Base-by-base conservation (phyloP, 192 early-diverging fungal species). In the Ambispora gerdemannii region DNA sequence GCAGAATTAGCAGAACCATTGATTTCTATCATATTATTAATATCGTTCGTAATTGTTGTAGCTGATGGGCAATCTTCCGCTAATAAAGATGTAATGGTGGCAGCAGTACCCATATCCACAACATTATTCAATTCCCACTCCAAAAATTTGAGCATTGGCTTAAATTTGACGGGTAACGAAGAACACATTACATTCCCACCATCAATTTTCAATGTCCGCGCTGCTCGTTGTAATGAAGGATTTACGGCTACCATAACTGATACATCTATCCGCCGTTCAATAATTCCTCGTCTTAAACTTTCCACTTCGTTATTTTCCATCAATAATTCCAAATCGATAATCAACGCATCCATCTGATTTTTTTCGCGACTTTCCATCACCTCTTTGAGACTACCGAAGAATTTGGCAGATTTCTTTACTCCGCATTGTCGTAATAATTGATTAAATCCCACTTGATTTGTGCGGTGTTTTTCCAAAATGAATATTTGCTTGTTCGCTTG, bases 61-160 rank as follows among this genome's bases (percentile, higher is more conserved):
- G n/a, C n/a, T n/a, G n/a, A n/a, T n/a, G n/a, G n/a, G n/a, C n/a
- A n/a, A n/a, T n/a, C n/a, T n/a, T n/a, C n/a, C n/a, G n/a, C n/a
- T n/a, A n/a, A n/a, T n/a, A n/a, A n/a, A n/a, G n/a, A n/a, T n/a
- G n/a, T n/a, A n/a, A n/a, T n/a, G n/a, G n/a, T n/a, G n/a, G n/a
- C n/a, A n/a, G n/a, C n/a, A n/a, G n/a, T 10, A 15, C 15, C 38
- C 38, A 43, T 43, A 43, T 6, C 38, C 38, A 10, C 38, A 15
- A 43, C 6, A 10, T 53, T 7, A 20, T 53, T 20, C 10, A 10
- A 19, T 24, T 63, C 35, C 34, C 60, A 36, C 6, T 63, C 61
- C 33, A 63, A 63, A 25, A 63, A 63, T 2, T 43, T 63, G n/a
- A 63, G 34, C 61, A 63, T 63, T 20, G 61, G 35, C 33, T 63